Base-by-base conservation (phyloP, 2,329 filamentous ascomycete species). In the Trichoderma sp. region DNA sequence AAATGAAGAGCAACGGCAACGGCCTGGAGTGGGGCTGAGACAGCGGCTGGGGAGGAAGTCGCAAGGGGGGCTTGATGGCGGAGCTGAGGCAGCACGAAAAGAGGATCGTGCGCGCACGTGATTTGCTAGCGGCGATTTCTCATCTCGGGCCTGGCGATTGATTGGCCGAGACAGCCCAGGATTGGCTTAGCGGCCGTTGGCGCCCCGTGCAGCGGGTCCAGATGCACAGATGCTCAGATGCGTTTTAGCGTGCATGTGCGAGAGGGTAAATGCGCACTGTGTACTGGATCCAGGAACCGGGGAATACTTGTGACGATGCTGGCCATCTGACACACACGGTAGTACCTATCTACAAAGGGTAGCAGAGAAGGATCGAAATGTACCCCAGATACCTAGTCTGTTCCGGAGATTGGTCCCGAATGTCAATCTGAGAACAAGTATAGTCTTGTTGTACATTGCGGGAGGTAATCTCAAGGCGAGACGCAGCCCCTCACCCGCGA, bases 141-240 rank as follows among this genome's bases (percentile, higher is more conserved):
- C 52, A 50, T 28, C 41, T 28, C 28, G 2, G n/a, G 1, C 4
- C 0, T 5, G 5, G 5, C 0, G 3, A 2, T 3, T 56, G 34
- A 44, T 52, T 63, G 48, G 64, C 21, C 12, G 15, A 5, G 1
- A 2, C 14, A 17, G 12, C 28, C 24, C 24, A 30, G 7, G 48
- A 34, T 39, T 12, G 44, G 44, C 14, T 51, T 65, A 65, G 64
- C 12, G 41, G 58, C 64, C 57, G 64, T 65, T 65, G 43, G 39
- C 30, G 34, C 19, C 21, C 47, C 63, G 50, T 30, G 50, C 30
- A 15, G 41, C 43, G 39, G 21, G 41, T 3, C 17, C 6, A 52
- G 47, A 58, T 58, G 55, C 21, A 39, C 34, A 39, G 48, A 63
- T 47, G n/a, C 21, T 1, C 30, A 43, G 24, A 43, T 45, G 39